These are phyloP conservation scores for Lactarius psammicola DNA, from an alignment of 768 basidiomycete species.

Conservation along the genomic window DNA sequence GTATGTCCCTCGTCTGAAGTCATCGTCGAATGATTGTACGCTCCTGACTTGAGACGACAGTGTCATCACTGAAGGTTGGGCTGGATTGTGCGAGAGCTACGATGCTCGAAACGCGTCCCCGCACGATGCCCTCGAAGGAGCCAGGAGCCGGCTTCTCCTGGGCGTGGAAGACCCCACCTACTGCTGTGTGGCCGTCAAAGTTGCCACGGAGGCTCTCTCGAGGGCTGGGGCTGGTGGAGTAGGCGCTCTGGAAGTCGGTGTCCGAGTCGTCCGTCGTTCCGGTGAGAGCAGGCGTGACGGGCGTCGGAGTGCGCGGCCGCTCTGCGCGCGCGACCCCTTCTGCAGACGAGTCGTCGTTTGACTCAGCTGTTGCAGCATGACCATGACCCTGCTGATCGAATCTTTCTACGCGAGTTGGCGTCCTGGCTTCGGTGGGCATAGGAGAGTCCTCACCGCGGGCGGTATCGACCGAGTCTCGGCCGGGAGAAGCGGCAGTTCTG, in stretches of 20 bases:
- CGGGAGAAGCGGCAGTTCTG: conserved; percentile 37
- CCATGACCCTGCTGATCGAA: not conserved
- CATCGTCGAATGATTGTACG: conserved; percentile 6
- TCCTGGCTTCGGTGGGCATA: conserved; percentile 3
- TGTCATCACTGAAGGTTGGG: conserved; percentile 43
- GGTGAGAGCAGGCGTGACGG: conserved; percentile 29
- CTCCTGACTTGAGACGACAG: conserved; percentile 30
- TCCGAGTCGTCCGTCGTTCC: conserved; percentile 32
- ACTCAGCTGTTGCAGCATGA: not conserved
- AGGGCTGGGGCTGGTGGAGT: conserved; percentile 60
- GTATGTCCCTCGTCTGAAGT: not conserved
- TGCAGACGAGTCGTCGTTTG: not conserved
- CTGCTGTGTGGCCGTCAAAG: conserved; percentile 34
- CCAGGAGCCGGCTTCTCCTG: conserved; percentile 34
- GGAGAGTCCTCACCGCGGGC: conserved; percentile 32
- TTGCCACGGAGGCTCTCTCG: conserved; percentile 58
- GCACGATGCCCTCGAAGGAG: conserved; percentile 38
- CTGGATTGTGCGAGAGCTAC: conserved; percentile 40
- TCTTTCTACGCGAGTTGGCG: conserved; percentile 16
- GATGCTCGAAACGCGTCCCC: conserved; percentile 57
- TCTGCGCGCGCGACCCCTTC: not conserved
- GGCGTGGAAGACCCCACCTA: conserved; percentile 28
- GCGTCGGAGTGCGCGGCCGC: conserved; percentile 8
- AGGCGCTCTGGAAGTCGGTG: conserved; percentile 80
- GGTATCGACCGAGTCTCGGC: conserved; percentile 34